These are phyloP conservation scores for Neofusicoccum cordaticola DNA, from an alignment of 2,329 filamentous ascomycete genomes.

Conservation along the genomic window DNA sequence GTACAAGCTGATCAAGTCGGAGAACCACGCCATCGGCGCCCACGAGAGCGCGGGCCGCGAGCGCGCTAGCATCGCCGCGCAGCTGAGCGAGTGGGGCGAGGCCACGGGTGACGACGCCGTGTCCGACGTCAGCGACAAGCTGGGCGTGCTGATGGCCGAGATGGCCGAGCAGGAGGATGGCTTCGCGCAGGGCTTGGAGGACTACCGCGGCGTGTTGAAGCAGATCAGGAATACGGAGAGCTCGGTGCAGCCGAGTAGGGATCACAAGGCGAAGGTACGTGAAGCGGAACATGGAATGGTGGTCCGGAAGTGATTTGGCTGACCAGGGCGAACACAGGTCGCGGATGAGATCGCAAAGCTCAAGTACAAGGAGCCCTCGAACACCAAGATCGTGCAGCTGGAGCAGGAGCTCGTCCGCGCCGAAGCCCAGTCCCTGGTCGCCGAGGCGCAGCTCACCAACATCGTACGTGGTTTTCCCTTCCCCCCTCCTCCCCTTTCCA, in stretches of 20 bases:
- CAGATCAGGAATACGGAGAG: constrained; percentile 92
- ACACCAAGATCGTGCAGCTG: constrained; percentile 73
- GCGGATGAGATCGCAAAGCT: constrained; percentile 87
- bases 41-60: constrained; percentile 84
- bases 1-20: constrained; percentile 89
- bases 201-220: constrained; percentile 79
- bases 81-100: constrained; percentile 96
- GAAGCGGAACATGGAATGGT: too few species aligned
- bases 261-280: constrained; percentile 70
- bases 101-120: constrained; percentile 82
- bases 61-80: constrained; percentile 77
- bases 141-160: constrained; percentile 87
- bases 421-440: constrained; percentile 92
- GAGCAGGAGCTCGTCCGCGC: constrained; percentile 96
- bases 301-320: background rate
- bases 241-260: constrained; percentile 88
- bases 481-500: constrained; percentile 9
- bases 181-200: constrained; percentile 84
- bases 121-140: constrained; percentile 90
- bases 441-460: constrained; percentile 94
- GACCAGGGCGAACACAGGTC: constrained; percentile 49
- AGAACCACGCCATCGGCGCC: constrained; percentile 81
- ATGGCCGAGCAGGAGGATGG: constrained; percentile 90
- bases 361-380: constrained; percentile 89
- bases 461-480: constrained; percentile 58